A percentile compares a stretch with the other conserved stretches of the same genome.
Evolutionary conservation across 371 early-diverging fungal species (phyloP).

Genomic region (Blyttiomyces sp.): DNA sequence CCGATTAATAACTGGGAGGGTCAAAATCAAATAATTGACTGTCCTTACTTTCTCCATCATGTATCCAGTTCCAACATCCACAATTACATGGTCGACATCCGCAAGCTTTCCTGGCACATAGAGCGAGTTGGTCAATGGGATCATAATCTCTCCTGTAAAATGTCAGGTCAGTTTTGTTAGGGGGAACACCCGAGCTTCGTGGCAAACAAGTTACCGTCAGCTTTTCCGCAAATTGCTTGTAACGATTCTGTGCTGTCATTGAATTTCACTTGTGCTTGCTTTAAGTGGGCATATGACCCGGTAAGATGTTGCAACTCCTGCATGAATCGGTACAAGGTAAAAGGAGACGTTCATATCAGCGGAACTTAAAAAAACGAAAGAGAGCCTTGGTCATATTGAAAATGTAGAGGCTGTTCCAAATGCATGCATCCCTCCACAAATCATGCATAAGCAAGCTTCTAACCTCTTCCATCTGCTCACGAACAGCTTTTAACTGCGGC

Average conservation of each 20-base stretch:
- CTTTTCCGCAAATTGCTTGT: constrained; percentile 32
- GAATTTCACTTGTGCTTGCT: constrained; percentile 84
- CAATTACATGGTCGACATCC: constrained; percentile 79
- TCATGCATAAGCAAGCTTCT: too few relatives aligned
- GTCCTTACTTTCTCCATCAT: constrained; percentile 80
- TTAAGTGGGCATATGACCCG: constrained; percentile 76
- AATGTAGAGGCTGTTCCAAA: too few relatives aligned
- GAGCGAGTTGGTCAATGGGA: constrained; percentile 63
- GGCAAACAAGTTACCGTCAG: constrained; percentile 39
- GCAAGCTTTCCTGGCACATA: constrained; percentile 89
- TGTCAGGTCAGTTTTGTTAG: neutral
- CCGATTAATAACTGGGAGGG: neutral
- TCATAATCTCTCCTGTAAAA: constrained; percentile 39
- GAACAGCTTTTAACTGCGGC: constrained; percentile 77
- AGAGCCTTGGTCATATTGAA: too few relatives aligned
- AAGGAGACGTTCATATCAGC: too few relatives aligned
- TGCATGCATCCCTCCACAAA: too few relatives aligned
- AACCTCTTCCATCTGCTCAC: constrained; percentile 82
- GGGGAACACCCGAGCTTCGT: neutral
- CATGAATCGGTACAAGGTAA: too few relatives aligned
- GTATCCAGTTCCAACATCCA: constrained; percentile 96
- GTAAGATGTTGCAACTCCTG: constrained; percentile 86
- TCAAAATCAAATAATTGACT: constrained; percentile 10
- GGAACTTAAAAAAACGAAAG: too few relatives aligned
- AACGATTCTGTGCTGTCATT: constrained; percentile 73